These are phyloP conservation scores for Pseudopyrenochaeta lycopersici DNA, from an alignment of 2,329 filamentous ascomycete genomes.

Conservation along the genomic window DNA sequence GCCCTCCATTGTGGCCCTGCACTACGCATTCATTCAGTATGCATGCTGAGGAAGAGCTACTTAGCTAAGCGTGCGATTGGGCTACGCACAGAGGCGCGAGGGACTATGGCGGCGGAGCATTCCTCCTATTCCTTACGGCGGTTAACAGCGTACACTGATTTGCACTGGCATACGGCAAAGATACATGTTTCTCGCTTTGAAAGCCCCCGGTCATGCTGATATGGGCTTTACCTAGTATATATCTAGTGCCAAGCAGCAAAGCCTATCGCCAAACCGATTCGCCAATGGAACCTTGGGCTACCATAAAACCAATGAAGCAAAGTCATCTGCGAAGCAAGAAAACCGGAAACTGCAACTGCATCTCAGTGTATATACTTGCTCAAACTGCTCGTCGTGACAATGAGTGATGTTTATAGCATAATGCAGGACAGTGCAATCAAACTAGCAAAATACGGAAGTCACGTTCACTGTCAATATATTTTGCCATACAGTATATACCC, in stretches of 20 bases:
- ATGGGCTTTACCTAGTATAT: not conserved
- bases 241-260: not conserved
- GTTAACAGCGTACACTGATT: not conserved
- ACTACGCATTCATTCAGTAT: not conserved
- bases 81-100: not conserved
- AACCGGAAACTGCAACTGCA: not conserved
- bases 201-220: not conserved
- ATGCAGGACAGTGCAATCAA: no score
- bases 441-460: no score
- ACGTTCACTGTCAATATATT: no score
- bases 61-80: not conserved
- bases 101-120: not conserved
- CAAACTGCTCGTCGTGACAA: no score
- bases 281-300: not conserved
- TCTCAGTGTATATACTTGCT: not conserved
- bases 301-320: not conserved
- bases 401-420: no score
- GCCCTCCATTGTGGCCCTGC: not conserved
- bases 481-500: no score
- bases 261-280: not conserved
- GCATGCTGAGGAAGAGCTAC: not conserved
- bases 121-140: not conserved
- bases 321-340: not conserved
- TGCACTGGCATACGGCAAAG: not conserved
- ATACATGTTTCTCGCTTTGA: not conserved